Evolutionary conservation across 2,329 filamentous ascomycete species (phyloP).

Genomic region (Calonectria honghensis): DNA sequence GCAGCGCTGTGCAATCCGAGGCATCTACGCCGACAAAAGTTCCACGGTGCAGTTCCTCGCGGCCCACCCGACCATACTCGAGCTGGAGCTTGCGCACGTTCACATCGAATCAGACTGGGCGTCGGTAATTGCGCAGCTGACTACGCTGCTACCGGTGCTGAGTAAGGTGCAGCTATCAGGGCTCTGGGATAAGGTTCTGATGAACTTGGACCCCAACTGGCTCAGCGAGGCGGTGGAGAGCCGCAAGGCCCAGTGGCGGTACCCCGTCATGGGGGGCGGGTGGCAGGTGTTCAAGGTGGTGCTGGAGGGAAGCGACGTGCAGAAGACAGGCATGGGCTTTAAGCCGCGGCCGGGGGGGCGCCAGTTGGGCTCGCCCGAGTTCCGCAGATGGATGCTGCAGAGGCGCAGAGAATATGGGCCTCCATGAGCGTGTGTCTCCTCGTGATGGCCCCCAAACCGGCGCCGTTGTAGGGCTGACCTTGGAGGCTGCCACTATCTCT

Average conservation of each 20-base stretch:
- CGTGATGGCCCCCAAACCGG: not conserved
- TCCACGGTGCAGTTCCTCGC: constrained; percentile 10
- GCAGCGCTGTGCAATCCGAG: constrained; percentile 17
- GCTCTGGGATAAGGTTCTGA: not conserved
- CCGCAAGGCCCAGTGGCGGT: constrained; percentile 12
- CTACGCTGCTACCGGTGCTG: not conserved
- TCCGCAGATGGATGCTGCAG: constrained; percentile 7
- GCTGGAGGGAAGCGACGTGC: constrained; percentile 3
- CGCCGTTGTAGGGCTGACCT: not conserved
- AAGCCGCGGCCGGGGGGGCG: not conserved
- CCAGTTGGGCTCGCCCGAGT: not conserved
- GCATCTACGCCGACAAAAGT: constrained; percentile 5
- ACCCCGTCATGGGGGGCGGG: not conserved
- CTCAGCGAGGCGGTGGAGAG: not conserved
- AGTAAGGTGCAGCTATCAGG: constrained; percentile 6
- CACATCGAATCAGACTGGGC: constrained; percentile 8
- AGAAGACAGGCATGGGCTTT: not conserved
- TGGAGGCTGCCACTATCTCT: not conserved
- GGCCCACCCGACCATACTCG: not conserved
- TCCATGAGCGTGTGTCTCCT: not conserved
- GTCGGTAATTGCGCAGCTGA: constrained; percentile 11
- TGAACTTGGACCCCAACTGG: constrained; percentile 18
- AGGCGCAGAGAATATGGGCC: constrained; percentile 13
- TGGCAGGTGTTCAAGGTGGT: constrained; percentile 5
- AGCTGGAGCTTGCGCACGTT: not conserved